phyloP scores from a whole-genome alignment of 371 early-diverging fungal species.

The Apophysomyces trapeziformis region DNA sequence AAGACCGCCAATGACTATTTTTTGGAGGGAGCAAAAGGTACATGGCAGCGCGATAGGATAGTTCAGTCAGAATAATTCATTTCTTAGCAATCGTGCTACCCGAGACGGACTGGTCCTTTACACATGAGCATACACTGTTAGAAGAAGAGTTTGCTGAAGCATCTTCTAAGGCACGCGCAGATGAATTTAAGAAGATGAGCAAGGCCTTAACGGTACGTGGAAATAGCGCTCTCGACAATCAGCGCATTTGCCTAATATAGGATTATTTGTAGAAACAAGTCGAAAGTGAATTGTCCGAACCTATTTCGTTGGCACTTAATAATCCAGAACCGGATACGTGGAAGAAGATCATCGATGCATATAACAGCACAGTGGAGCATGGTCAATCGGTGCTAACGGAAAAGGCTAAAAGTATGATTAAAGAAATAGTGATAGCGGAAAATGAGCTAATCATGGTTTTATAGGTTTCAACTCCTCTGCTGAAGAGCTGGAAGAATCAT shows the following conservation, averaged over 20 bases:
- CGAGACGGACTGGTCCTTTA: slow-evolving; percentile 82
- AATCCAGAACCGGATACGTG: slow-evolving; percentile 74
- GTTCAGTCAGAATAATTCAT: not conserved
- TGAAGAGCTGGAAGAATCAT: slow-evolving; percentile 54
- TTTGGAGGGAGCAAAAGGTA: slow-evolving; percentile 39
- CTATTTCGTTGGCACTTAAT: slow-evolving; percentile 71
- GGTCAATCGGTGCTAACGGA: slow-evolving; percentile 40
- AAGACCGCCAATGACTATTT: slow-evolving; percentile 53
- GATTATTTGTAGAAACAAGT: slow-evolving; percentile 55
- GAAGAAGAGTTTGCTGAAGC: slow-evolving; percentile 69
- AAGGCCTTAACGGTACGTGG: slow-evolving; percentile 56
- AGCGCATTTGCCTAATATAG: slow-evolving; percentile 1
- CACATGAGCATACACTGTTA: slow-evolving; percentile 67
- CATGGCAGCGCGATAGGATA: not conserved
- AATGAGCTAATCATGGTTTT: not conserved
- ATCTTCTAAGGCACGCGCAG: slow-evolving; percentile 66
- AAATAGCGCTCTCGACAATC: not conserved
- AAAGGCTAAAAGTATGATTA: slow-evolving; percentile 43
- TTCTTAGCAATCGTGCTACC: slow-evolving; percentile 52
- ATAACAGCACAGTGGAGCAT: slow-evolving; percentile 57
- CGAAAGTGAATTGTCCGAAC: slow-evolving; percentile 67
- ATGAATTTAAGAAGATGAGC: slow-evolving; percentile 83
- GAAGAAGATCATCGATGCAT: slow-evolving; percentile 66
- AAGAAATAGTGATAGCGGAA: not conserved
- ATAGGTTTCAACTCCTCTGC: slow-evolving; percentile 65